phyloP scores from a whole-genome alignment of 1,284 basidiomycete species.

The Somion occarium region DNA sequence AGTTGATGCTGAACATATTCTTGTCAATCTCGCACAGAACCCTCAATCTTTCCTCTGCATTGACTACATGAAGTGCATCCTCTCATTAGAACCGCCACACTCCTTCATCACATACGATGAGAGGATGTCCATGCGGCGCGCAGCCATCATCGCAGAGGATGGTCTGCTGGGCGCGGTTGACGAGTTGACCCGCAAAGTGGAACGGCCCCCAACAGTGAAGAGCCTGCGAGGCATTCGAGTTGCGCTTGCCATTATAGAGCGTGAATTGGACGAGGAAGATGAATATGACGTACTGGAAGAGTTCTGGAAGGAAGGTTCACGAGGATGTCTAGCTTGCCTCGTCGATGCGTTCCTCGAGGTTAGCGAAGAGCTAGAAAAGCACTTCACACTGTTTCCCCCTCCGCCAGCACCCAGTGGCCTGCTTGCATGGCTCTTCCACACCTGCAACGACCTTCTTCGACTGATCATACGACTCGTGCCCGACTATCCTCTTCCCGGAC shows the following conservation, averaged over 20 bases:
- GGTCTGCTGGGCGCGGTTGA: conserved; percentile 60
- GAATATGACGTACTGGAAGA: conserved; percentile 51
- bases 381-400: conserved; percentile 40
- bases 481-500: conserved; percentile 44
- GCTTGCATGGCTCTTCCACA: conserved; percentile 48
- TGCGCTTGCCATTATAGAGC: conserved; percentile 50
- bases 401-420: conserved; percentile 31
- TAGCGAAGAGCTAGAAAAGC: conserved; percentile 43
- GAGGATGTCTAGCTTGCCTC: conserved; percentile 51
- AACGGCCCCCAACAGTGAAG: conserved; percentile 44
- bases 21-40: conserved; percentile 53
- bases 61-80: conserved; percentile 52
- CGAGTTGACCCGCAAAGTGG: conserved; percentile 46
- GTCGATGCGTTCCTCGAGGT: conserved; percentile 46
- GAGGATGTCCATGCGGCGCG: conserved; percentile 47
- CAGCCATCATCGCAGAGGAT: conserved; percentile 59
- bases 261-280: conserved; percentile 46
- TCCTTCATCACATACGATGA: conserved; percentile 59
- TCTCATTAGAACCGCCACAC: conserved; percentile 47
- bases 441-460: conserved; percentile 47
- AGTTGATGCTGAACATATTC: conserved; percentile 62
- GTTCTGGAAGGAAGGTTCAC: conserved; percentile 54
- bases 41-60: conserved; percentile 56
- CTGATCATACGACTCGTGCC: conserved; percentile 44
- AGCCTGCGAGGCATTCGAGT: conserved; percentile 56